phyloP scores from a whole-genome alignment of 768 basidiomycete species.

The Fistulinella prunicolor region DNA sequence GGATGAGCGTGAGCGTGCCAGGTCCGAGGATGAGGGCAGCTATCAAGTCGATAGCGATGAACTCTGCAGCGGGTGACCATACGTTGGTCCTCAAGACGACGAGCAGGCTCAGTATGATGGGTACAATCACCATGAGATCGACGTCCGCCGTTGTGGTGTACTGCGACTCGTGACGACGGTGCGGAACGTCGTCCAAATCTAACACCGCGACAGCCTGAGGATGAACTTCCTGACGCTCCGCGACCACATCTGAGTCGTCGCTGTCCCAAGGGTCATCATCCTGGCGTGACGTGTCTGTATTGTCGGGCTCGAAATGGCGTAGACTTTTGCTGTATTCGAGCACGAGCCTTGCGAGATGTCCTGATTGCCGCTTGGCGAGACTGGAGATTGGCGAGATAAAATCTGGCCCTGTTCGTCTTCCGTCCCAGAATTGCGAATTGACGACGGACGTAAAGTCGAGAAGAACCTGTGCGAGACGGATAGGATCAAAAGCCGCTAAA shows the following conservation, averaged over 20 bases:
- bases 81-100: constrained; percentile 6
- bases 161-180: constrained; percentile 1
- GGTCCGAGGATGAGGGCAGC: constrained; percentile 15
- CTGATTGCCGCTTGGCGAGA: constrained; percentile 18
- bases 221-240: not conserved
- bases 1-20: constrained; percentile 16
- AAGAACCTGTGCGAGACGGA: constrained; percentile 11
- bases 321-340: constrained; percentile 11
- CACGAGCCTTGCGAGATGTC: constrained; percentile 14
- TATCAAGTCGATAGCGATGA: constrained; percentile 8
- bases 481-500: constrained; percentile 4
- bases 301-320: not conserved
- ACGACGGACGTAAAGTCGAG: constrained; percentile 15
- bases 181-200: constrained; percentile 6
- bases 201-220: constrained; percentile 10
- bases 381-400: constrained; percentile 19
- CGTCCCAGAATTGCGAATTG: constrained; percentile 19
- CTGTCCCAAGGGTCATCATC: not conserved
- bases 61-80: constrained; percentile 5
- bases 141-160: constrained; percentile 10
- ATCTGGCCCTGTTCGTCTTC: constrained; percentile 18
- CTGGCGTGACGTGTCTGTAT: not conserved
- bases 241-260: not conserved
- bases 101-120: constrained; percentile 12
- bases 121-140: constrained; percentile 12